phyloP scores from a whole-genome alignment of 139 green algal genomes.

The Chlamydomonas eustigma region DNA sequence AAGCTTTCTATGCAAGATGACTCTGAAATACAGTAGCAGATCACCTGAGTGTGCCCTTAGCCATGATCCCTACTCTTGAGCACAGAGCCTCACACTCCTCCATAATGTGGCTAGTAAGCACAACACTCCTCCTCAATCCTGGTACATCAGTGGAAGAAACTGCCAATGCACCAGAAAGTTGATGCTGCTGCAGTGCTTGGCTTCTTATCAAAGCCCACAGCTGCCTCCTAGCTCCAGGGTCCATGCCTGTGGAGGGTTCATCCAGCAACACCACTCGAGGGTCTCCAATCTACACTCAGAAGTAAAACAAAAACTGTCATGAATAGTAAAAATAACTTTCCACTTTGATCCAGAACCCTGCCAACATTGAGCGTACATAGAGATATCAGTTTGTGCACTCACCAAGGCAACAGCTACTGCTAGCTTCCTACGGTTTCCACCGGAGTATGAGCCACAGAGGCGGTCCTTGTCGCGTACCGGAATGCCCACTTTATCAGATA shows the following conservation, averaged over 20 bases:
- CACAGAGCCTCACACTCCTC: slow-evolving; percentile 93
- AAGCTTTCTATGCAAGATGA: too few species aligned
- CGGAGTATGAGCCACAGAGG: slow-evolving; percentile 33
- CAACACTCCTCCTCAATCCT: slow-evolving; percentile 46
- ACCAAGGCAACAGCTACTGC: slow-evolving; percentile 68
- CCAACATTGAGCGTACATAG: not conserved
- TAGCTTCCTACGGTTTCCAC: slow-evolving; percentile 77
- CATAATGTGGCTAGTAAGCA: slow-evolving; percentile 87
- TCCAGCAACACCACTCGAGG: slow-evolving; percentile 58
- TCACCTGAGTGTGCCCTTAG: not conserved
- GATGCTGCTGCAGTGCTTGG: not conserved
- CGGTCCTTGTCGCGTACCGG: slow-evolving; percentile 28
- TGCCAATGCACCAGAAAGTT: not conserved
- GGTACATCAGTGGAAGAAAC: not conserved
- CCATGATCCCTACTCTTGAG: slow-evolving; percentile 10
- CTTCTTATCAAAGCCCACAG: slow-evolving; percentile 34
- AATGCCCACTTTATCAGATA: slow-evolving; percentile 58
- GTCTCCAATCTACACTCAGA: not conserved
- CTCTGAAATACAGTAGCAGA: too few species aligned
- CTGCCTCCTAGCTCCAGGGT: slow-evolving; percentile 40
- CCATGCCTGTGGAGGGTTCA: slow-evolving; percentile 72
- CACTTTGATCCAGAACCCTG: slow-evolving; percentile 3
- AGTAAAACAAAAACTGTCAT: not conserved
- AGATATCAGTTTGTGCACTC: too few species aligned
- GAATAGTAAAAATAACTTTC: slow-evolving; percentile 29